Base-by-base conservation (phyloP, 2,329 filamentous ascomycete genomes). In the Teratosphaeria destructans region DNA sequence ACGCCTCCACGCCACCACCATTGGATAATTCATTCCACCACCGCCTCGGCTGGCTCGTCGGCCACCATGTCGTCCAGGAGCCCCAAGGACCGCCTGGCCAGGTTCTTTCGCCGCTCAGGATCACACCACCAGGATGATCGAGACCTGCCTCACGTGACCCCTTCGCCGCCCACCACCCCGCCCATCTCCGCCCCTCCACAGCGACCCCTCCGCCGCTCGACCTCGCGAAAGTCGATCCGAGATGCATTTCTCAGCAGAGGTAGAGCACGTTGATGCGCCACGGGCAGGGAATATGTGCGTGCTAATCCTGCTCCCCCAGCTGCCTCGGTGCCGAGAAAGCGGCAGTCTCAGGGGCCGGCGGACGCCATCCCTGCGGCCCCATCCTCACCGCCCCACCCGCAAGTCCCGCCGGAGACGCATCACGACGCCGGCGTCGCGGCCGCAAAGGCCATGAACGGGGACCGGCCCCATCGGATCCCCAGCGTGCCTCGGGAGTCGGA, bases 391-490 rank as follows among this genome's bases (percentile, higher is more conserved):
- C n/a, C 43, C 10, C 43, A 49, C n/a, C 43, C 26, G 43, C 43
- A 12, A 26, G n/a, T 19, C 43, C 23, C 43, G 16, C 43, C 43
- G 11, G 43, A 49, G 23, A 49, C 43, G 8, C 43, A n/a, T 10
- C 43, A 23, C 11, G 8, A 19, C 19, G 43, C 43, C 19, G 43
- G 43, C 19, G 43, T 49, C n/a, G 56, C 56, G 7, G 54, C 58
- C 34, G 26, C 54, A 39, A 53, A 56, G 52, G 60, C 60, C 19
- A 58, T 60, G 60, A 43, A 54, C 34, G 52, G 49, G 14, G 60
- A 58, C 2, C 52, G 57, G 19, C 39, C 54, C 27, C 27, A 56
- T 39, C 53, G 57, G 19, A 55, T 63, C 5, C 61, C 61, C 8
- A 54, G 52, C 5, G 39, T 60, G 19, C 52, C 57, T 3, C 61